Conservation (phyloP, 371 early-diverging fungal genomes). For the Apophysomyces ossiformis region DNA sequence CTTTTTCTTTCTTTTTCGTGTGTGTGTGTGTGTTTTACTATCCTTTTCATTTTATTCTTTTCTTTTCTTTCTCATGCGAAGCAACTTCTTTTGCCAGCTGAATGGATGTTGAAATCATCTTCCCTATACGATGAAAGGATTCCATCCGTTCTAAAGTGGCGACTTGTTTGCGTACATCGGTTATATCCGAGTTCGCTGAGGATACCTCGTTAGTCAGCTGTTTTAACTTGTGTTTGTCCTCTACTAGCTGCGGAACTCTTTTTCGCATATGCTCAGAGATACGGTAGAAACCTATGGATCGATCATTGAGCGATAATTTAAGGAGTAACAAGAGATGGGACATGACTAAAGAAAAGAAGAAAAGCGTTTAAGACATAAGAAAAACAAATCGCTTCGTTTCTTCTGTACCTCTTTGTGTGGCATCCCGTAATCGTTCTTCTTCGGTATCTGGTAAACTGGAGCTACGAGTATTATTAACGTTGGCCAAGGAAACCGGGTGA, state of each 20-base stretch:
- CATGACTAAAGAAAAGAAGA: neutral
- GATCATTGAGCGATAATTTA: constrained; percentile 36
- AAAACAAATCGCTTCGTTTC: neutral
- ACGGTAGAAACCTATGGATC: constrained; percentile 39
- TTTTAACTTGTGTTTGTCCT: constrained; percentile 22
- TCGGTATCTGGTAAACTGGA: neutral
- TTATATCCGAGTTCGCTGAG: constrained; percentile 36
- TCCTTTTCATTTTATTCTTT: too few relatives aligned
- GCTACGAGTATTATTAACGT: neutral
- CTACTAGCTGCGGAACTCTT: constrained; percentile 40
- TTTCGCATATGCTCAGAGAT: constrained; percentile 46
- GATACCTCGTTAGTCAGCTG: constrained; percentile 21
- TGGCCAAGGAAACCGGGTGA: neutral
- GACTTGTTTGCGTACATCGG: constrained; percentile 38
- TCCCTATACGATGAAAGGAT: constrained; percentile 33
- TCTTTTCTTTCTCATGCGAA: too few relatives aligned
- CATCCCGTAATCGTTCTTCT: neutral
- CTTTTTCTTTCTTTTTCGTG: too few relatives aligned
- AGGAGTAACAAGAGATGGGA: constrained; percentile 17
- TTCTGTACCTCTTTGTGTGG: constrained; percentile 9
- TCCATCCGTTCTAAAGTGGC: constrained; percentile 35
- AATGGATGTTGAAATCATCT: constrained; percentile 37
- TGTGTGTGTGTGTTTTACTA: too few relatives aligned
- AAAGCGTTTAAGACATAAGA: neutral
- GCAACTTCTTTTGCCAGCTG: constrained; percentile 17